These are phyloP conservation scores for Tieghemostelium lacteum DNA, from an alignment of 78 protist species.

Conservation along the genomic window DNA sequence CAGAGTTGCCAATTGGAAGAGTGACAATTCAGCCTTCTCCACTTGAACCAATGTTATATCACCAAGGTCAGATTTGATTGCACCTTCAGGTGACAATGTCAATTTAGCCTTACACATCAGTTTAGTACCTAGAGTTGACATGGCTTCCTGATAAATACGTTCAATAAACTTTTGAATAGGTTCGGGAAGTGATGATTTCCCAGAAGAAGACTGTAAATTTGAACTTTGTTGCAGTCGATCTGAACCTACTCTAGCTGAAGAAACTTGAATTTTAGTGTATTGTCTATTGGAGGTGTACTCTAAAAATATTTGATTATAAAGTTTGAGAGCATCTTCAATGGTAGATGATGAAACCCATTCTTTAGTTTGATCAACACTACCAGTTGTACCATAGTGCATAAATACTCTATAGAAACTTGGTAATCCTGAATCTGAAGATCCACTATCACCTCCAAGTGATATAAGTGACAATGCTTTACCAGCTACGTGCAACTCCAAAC, in stretches of 20 bases:
- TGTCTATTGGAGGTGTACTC: background rate
- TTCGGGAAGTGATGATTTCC: background rate
- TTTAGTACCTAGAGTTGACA: background rate
- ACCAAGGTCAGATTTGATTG: constrained; percentile 37
- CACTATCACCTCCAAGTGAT: background rate
- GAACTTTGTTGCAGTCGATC: background rate
- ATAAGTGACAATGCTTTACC: constrained; percentile 18
- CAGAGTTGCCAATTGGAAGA: constrained; percentile 20
- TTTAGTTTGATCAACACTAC: background rate
- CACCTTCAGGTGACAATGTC: constrained; percentile 43
- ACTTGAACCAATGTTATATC: constrained; percentile 33
- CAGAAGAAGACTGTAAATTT: background rate
- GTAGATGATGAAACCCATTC: constrained; percentile 40
- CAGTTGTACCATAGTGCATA: background rate
- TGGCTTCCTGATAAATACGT: constrained; percentile 31
- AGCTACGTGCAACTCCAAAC: constrained; percentile 56
- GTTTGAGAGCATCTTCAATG: constrained; percentile 3
- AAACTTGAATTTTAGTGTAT: constrained; percentile 8
- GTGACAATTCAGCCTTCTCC: constrained; percentile 51
- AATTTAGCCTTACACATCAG: background rate
- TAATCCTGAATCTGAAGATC: background rate
- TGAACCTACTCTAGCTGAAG: constrained; percentile 22
- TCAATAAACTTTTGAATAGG: constrained; percentile 1
- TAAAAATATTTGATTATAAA: constrained; percentile 23
- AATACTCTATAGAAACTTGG: background rate